A percentile compares a stretch with the other conserved stretches of the same genome.
Evolutionary conservation across 2,329 filamentous ascomycete genomes (phyloP).

Genomic region (Aureobasidium subglaciale): DNA sequence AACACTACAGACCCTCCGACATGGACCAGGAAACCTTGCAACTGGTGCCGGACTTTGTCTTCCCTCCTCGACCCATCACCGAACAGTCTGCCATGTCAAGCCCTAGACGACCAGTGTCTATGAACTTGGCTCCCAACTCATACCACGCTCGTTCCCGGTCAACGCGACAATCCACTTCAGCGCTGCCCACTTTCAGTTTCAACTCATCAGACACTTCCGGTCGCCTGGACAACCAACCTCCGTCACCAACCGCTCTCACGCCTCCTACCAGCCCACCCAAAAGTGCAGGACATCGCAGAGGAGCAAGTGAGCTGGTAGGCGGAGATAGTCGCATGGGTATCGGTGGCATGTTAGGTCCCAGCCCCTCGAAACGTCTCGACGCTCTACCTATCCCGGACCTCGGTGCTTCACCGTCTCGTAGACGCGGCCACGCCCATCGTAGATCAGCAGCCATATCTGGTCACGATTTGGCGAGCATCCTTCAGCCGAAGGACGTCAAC

Average conservation of each 20-base stretch:
- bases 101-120: constrained; percentile 26
- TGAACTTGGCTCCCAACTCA: constrained; percentile 31
- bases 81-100: constrained; percentile 19
- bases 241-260: constrained; percentile 28
- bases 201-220: constrained; percentile 37
- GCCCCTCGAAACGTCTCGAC: constrained; percentile 60
- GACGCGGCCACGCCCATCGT: constrained; percentile 70
- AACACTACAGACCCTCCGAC: constrained; percentile 6
- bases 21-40: constrained; percentile 27
- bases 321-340: constrained; percentile 51
- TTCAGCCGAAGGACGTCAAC: constrained; percentile 52
- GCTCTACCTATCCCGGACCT: constrained; percentile 48
- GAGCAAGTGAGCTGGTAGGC: constrained; percentile 81
- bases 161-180: constrained; percentile 36
- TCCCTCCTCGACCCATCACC: constrained; percentile 34
- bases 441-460: constrained; percentile 76
- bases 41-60: constrained; percentile 42
- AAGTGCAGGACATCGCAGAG: constrained; percentile 60
- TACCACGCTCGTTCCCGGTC: constrained; percentile 28
- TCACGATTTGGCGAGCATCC: constrained; percentile 67
- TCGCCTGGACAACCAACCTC: constrained; percentile 28
- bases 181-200: constrained; percentile 44
- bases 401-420: constrained; percentile 44
- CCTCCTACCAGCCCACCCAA: constrained; percentile 43
- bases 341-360: constrained; percentile 58